These are phyloP conservation scores for Eucalyptus rudis DNA, from an alignment of 345 rosid species.

Conservation along the genomic window DNA sequence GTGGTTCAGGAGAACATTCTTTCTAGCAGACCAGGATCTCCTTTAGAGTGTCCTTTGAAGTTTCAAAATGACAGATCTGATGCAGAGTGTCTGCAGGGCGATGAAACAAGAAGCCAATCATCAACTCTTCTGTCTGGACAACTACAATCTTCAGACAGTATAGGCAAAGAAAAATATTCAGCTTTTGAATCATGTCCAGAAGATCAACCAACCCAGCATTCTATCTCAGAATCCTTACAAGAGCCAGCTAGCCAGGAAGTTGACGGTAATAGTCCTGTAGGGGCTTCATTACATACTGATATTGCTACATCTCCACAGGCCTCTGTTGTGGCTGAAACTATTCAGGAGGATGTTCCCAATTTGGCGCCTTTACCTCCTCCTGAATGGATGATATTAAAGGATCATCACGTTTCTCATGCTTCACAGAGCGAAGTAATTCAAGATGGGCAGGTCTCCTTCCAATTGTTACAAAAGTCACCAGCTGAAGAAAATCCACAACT, in stretches of 20 bases:
- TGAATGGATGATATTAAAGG: conserved; percentile 76
- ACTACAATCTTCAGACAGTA: not conserved
- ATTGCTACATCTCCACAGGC: conserved; percentile 20
- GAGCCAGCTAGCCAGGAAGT: not conserved
- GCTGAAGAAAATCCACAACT: conserved; percentile 16
- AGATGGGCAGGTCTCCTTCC: conserved; percentile 9
- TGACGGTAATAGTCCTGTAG: conserved; percentile 2
- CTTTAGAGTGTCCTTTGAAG: not conserved
- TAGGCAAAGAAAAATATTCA: not conserved
- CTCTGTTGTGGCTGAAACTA: conserved; percentile 23
- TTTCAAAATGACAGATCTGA: not conserved
- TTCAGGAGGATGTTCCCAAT: conserved; percentile 58
- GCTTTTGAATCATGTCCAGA: not conserved
- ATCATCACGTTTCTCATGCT: conserved; percentile 22
- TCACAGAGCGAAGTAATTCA: conserved; percentile 18
- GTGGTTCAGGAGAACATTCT: not conserved
- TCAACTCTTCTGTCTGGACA: not conserved
- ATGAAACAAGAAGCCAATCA: not conserved
- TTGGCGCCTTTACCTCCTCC: conserved; percentile 87
- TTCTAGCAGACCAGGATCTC: not conserved
- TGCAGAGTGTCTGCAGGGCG: not conserved
- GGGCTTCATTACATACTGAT: conserved; percentile 10
- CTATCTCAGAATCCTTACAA: not conserved
- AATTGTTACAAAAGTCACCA: conserved; percentile 5
- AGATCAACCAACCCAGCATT: not conserved